A percentile compares a stretch with the other conserved stretches of the same genome.
phyloP scores from a whole-genome alignment of 2,329 filamentous ascomycete genomes.

The Penicillium sp. region DNA sequence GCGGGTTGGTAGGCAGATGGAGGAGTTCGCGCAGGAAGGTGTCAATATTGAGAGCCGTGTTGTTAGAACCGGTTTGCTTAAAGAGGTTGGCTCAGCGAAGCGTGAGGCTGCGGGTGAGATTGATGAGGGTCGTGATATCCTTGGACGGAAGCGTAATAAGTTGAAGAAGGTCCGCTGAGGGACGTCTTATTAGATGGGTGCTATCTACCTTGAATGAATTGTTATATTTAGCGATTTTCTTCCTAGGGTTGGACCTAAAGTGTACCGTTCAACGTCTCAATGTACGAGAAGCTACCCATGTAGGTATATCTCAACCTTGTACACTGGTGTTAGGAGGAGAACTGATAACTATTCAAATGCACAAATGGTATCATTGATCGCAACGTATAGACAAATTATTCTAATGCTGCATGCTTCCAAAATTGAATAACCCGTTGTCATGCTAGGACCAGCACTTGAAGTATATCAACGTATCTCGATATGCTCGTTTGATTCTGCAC shows the following conservation, averaged over 20 bases:
- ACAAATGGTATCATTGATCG: slow-evolving; percentile 26
- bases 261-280: neutral
- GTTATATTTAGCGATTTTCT: slow-evolving; percentile 11
- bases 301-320: too few relatives aligned
- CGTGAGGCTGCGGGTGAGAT: slow-evolving; percentile 85
- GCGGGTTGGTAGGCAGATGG: slow-evolving; percentile 74
- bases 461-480: neutral
- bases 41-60: slow-evolving; percentile 93
- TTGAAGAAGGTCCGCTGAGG: slow-evolving; percentile 42
- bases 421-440: neutral
- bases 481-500: neutral
- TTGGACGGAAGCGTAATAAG: slow-evolving; percentile 67
- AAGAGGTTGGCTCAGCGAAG: slow-evolving; percentile 93
- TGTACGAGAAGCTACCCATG: too few relatives aligned
- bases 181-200: slow-evolving; percentile 2
- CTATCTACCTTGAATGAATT: slow-evolving; percentile 1
- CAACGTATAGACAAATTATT: slow-evolving; percentile 11
- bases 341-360: neutral
- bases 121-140: slow-evolving; percentile 86
- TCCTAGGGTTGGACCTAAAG: neutral
- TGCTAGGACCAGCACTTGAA: neutral
- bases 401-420: slow-evolving; percentile 13
- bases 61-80: slow-evolving; percentile 72
- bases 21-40: slow-evolving; percentile 80
- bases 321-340: too few relatives aligned